Evolutionary conservation across 1,284 basidiomycete genomes (phyloP).

Genomic region (Phylloboletellus chloephorus): DNA sequence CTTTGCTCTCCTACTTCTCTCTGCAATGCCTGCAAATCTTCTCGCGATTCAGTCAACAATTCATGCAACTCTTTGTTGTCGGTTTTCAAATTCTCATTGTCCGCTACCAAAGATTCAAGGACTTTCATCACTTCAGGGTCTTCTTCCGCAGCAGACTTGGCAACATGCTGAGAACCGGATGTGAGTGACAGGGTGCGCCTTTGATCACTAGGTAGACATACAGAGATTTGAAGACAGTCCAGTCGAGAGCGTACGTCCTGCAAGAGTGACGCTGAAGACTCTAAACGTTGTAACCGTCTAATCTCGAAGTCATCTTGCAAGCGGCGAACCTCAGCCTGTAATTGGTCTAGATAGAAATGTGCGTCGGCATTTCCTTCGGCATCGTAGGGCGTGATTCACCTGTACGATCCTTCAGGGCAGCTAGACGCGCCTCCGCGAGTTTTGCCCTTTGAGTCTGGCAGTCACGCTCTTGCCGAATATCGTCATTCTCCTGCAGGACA

Average conservation of each 20-base stretch:
- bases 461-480: constrained; percentile 79
- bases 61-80: constrained; percentile 77
- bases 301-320: constrained; percentile 62
- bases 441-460: constrained; percentile 66
- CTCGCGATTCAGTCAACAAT: constrained; percentile 68
- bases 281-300: constrained; percentile 59
- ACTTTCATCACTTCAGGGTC: constrained; percentile 61
- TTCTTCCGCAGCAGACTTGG: constrained; percentile 40
- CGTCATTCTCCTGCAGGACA: constrained; percentile 71
- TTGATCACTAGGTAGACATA: constrained; percentile 29
- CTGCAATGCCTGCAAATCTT: constrained; percentile 64
- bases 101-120: constrained; percentile 75
- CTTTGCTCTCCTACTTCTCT: constrained; percentile 72
- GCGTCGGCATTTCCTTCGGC: constrained; percentile 2
- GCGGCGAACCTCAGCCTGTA: constrained; percentile 65
- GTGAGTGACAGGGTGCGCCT: constrained; percentile 11
- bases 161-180: constrained; percentile 36
- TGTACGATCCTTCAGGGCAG: constrained; percentile 57
- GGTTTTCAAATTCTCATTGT: constrained; percentile 76
- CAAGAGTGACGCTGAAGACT: constrained; percentile 68
- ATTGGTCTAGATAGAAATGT: constrained; percentile 47
- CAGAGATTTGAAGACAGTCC: constrained; percentile 55
- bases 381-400: constrained; percentile 37
- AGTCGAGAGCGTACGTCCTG: constrained; percentile 67
- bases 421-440: constrained; percentile 63